A percentile compares a stretch with the other conserved stretches of the same genome.
These are phyloP conservation scores for Raphanus hybrid DNA, from an alignment of 441 rosid species.

Conservation along the genomic window DNA sequence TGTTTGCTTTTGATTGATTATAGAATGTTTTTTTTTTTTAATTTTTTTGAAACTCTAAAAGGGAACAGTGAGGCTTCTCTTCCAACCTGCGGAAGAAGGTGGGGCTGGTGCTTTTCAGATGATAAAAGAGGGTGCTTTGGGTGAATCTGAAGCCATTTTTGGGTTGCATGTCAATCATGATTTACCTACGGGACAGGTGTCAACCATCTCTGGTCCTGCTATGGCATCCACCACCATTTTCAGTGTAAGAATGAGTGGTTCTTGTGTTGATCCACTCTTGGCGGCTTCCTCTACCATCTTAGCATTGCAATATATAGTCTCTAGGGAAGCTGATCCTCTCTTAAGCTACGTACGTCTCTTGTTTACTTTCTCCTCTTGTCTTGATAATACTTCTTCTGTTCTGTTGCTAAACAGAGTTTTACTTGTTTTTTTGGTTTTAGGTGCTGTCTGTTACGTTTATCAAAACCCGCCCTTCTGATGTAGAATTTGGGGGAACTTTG, in stretches of 20 bases:
- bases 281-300: conserved; percentile 72
- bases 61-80: conserved; percentile 87
- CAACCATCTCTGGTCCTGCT: conserved; percentile 60
- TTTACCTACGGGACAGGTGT: conserved; percentile 59
- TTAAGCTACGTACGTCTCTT: conserved; percentile 47
- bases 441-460: conserved; percentile 75
- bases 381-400: no score
- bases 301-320: conserved; percentile 77
- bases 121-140: conserved; percentile 85
- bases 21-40: no score
- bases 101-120: conserved; percentile 85
- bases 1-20: no score
- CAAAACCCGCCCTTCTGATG: conserved; percentile 59
- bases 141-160: conserved; percentile 82
- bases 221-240: conserved; percentile 65
- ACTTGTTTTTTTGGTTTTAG: conserved; percentile 43
- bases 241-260: conserved; percentile 58
- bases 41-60: conserved; percentile 27
- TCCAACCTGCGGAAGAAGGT: conserved; percentile 95
- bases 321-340: conserved; percentile 84
- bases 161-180: conserved; percentile 59
- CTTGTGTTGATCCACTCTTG: conserved; percentile 58
- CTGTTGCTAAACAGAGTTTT: background rate
- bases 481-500: conserved; percentile 83
- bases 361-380: background rate